Percentiles rank a stretch among this genome's conserved stretches.
phyloP scores from a whole-genome alignment of 2,329 filamentous ascomycete genomes.

The Rutstroemia sp. region DNA sequence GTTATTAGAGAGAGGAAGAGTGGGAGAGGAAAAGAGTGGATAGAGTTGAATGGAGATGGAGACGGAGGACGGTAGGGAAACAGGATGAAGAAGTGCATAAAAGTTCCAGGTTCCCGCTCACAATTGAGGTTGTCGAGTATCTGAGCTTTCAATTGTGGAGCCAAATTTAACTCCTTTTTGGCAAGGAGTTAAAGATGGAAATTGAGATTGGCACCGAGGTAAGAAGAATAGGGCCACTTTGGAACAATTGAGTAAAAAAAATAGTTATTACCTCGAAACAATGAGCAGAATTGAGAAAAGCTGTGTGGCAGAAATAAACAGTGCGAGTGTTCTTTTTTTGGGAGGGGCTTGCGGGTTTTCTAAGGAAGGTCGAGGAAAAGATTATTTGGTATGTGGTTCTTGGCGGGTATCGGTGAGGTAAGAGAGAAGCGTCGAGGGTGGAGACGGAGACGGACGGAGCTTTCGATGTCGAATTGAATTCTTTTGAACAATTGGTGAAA shows the following conservation, averaged over 20 bases:
- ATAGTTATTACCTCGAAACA: neutral
- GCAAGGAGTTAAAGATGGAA: neutral
- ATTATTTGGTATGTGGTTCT: neutral
- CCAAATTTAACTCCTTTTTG: conserved; percentile 8
- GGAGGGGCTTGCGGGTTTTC: neutral
- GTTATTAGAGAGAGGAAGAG: neutral
- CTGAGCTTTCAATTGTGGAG: conserved; percentile 8
- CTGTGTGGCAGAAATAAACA: neutral
- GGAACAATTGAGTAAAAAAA: neutral
- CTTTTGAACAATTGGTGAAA: neutral
- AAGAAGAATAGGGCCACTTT: neutral
- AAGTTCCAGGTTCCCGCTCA: neutral
- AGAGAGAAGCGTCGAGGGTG: neutral
- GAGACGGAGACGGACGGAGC: neutral
- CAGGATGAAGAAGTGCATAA: neutral
- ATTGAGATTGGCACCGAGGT: conserved; percentile 1
- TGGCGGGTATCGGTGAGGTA: neutral
- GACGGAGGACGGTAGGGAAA: neutral
- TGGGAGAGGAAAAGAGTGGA: neutral
- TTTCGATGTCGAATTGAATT: conserved; percentile 1
- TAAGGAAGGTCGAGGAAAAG: neutral
- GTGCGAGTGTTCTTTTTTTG: neutral
- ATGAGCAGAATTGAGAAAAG: neutral
- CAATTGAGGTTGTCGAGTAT: conserved; percentile 6
- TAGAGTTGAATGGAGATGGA: neutral